Base-by-base conservation (phyloP, 345 rosid species). In the Garcia nutans region DNA sequence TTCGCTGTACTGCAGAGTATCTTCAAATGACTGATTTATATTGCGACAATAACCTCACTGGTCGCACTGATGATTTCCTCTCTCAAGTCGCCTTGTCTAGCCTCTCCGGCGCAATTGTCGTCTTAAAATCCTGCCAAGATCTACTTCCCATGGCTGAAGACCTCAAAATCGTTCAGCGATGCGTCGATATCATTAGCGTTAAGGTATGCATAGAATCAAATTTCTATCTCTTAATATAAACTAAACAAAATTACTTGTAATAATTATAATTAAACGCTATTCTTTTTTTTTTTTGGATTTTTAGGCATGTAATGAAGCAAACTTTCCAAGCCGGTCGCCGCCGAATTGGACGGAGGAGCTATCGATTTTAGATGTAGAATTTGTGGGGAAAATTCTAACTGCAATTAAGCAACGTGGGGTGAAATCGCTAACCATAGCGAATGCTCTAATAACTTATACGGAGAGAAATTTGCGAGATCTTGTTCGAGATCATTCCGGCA, bases 301-400 rank as follows among this genome's bases (percentile, higher is more conserved):
- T 59, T 45, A 95, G 97, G 90, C 89, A 12, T 96, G 94, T 64
- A 89, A 86, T 50, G 98, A 90, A 78, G 92, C 90, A 3, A 93
- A 86, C 82, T 89, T 92, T 61, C 97, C 99, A 0, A 87, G 96
- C 77, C 88, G 97, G 60, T 80, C 93, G 15, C 99, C 98, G 33
- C 88, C 94, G 0, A 93, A 93, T 75, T 96, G 99, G 99, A 86
- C 93, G 2, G 96, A 93, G 80, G 99, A 93, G 86, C 83, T 96
- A 13, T 89, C 96, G 20, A 91, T 96, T 66, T 75, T 96, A 26
- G 92, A 87, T 69, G 60, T 90, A 0, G 85, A 77, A 31, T 87
- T 87, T 74, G 78, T 96, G 49, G 79, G 87, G 23, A 84, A 83
- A 76, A 82, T 92, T 41, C 73, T 91, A 65, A 37, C 77, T 23